Percentiles rank a stretch among this genome's conserved stretches.
Conservation (phyloP, 352 stramenopile species). For the Halophytophthora polymorphica region DNA sequence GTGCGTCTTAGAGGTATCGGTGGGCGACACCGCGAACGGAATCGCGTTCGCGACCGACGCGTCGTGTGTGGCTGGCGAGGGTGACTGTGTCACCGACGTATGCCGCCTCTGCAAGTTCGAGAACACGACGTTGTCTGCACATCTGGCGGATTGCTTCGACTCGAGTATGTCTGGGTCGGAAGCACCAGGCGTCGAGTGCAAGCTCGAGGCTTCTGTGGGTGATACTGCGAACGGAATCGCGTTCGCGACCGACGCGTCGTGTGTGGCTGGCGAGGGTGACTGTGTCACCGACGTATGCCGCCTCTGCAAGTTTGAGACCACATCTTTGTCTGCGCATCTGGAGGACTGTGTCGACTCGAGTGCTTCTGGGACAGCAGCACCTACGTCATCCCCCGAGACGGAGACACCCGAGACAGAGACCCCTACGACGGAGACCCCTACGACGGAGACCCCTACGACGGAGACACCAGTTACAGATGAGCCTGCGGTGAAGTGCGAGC, state of each 20-base stretch:
- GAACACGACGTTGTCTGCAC: slow-evolving; percentile 10
- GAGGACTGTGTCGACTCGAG: slow-evolving; percentile 12
- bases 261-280: slow-evolving; percentile 20
- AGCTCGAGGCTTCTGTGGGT: slow-evolving; percentile 12
- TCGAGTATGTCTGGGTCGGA: background rate
- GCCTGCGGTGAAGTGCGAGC: slow-evolving; percentile 4
- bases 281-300: slow-evolving; percentile 26
- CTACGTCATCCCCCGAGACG: background rate
- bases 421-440: no score
- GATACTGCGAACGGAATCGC: slow-evolving; percentile 22
- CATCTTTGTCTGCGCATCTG: slow-evolving; percentile 24
- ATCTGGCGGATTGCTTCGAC: slow-evolving; percentile 17
- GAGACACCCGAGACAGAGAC: no score
- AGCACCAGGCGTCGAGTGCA: slow-evolving; percentile 4
- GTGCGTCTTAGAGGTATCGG: slow-evolving; percentile 14
- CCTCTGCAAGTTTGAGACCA: slow-evolving; percentile 20
- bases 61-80: slow-evolving; percentile 13
- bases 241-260: slow-evolving; percentile 23
- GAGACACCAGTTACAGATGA: no score
- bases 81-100: slow-evolving; percentile 13
- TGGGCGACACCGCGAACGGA: slow-evolving; percentile 18
- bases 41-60: slow-evolving; percentile 24
- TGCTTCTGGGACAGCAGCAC: background rate
- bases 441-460: no score
- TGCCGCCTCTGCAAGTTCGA: slow-evolving; percentile 18